A percentile compares a stretch with the other conserved stretches of the same genome.
These are phyloP conservation scores for Penicillium sp. DNA, from an alignment of 2,329 filamentous ascomycete genomes.

Conservation along the genomic window DNA sequence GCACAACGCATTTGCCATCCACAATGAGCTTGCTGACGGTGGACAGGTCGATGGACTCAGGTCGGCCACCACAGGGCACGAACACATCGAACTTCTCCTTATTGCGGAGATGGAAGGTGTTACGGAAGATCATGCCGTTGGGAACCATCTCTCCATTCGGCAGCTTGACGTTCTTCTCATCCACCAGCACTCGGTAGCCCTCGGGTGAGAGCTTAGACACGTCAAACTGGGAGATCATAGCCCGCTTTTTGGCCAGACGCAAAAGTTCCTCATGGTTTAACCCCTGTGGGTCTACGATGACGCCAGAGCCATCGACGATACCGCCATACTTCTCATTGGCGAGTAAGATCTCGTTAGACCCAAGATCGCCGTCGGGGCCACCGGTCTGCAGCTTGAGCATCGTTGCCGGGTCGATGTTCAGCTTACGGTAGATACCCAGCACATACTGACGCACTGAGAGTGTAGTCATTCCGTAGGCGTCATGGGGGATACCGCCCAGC, in stretches of 20 bases:
- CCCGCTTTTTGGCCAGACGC: conserved; percentile 75
- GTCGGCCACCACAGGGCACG: conserved; percentile 91
- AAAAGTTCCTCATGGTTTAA: conserved; percentile 77
- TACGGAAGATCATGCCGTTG: conserved; percentile 94
- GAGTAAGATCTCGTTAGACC: conserved; percentile 94
- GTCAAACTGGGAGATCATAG: conserved; percentile 88
- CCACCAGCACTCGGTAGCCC: conserved; percentile 86
- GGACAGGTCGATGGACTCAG: conserved; percentile 90
- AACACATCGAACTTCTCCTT: conserved; percentile 76
- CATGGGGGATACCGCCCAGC: conserved; percentile 93
- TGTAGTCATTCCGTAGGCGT: conserved; percentile 95
- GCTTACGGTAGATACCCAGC: conserved; percentile 92
- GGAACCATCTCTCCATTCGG: conserved; percentile 78
- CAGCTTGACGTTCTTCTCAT: conserved; percentile 82
- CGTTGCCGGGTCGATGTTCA: conserved; percentile 75
- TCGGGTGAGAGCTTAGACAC: conserved; percentile 74
- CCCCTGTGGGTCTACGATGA: conserved; percentile 87
- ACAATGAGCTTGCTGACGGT: conserved; percentile 82
- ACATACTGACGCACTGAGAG: conserved; percentile 94
- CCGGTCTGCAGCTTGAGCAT: conserved; percentile 96
- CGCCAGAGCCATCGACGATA: conserved; percentile 93
- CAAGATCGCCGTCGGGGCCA: conserved; percentile 91
- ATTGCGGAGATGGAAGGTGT: conserved; percentile 87
- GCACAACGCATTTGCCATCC: conserved; percentile 78
- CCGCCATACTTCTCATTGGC: conserved; percentile 93